Percentiles rank a stretch among this genome's conserved stretches.
These are phyloP conservation scores for Phoma sp. DNA, from an alignment of 2,329 filamentous ascomycete species.

Conservation along the genomic window DNA sequence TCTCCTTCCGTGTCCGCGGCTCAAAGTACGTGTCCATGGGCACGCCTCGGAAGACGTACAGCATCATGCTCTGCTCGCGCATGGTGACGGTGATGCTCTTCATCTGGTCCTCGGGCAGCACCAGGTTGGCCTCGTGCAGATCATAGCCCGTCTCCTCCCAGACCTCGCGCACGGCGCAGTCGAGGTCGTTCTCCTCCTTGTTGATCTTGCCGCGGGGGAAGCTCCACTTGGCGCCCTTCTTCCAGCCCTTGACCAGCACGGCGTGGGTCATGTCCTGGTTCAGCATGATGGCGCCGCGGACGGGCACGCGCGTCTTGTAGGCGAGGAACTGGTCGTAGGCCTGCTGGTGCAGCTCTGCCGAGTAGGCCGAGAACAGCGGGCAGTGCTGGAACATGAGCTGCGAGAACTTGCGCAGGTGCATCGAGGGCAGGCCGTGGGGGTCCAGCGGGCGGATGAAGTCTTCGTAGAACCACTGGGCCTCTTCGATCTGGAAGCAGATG, in stretches of 20 bases:
- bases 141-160: conserved; percentile 97
- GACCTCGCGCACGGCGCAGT: conserved; percentile 92
- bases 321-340: conserved; percentile 92
- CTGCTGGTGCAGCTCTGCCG: conserved; percentile 76
- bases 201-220: conserved; percentile 98
- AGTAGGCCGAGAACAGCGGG: conserved; percentile 83
- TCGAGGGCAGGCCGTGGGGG: conserved; percentile 78
- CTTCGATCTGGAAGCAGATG: conserved; percentile 98
- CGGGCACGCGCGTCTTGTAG: conserved; percentile 94
- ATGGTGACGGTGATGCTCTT: conserved; percentile 90
- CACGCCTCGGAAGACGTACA: conserved; percentile 91
- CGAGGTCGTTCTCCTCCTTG: conserved; percentile 91
- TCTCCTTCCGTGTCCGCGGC: conserved; percentile 92
- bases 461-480: conserved; percentile 99
- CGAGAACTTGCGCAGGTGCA: conserved; percentile 85
- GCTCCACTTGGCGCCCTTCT: conserved; percentile 95
- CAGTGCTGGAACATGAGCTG: conserved; percentile 93
- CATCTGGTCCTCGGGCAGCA: conserved; percentile 71
- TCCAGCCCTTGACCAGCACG: conserved; percentile 95
- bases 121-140: conserved; percentile 75
- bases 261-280: conserved; percentile 95
- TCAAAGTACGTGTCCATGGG: conserved; percentile 88
- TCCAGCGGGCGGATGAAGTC: conserved; percentile 95
- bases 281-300: conserved; percentile 90
- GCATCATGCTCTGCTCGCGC: conserved; percentile 88